A percentile compares a stretch with the other conserved stretches of the same genome.
phyloP scores from a whole-genome alignment of 2,329 filamentous ascomycete genomes.

The Claviceps citrina region DNA sequence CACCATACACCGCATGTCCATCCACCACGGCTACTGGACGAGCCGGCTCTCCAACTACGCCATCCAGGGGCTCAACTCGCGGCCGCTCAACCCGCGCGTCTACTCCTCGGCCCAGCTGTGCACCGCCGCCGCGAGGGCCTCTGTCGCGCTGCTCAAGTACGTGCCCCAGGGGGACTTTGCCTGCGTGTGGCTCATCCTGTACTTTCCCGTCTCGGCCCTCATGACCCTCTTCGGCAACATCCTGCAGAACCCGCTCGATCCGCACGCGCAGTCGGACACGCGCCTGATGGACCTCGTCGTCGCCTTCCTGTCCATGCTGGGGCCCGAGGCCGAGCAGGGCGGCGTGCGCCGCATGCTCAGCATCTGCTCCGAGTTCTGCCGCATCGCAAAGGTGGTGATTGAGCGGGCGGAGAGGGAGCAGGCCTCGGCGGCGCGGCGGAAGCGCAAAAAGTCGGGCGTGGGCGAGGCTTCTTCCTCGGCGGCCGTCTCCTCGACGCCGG shows the following conservation, averaged over 20 bases:
- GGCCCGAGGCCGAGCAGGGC: conserved; percentile 77
- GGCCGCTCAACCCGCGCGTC: conserved; percentile 80
- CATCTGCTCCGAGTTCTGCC: conserved; percentile 90
- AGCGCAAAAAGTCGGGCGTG: conserved; percentile 58
- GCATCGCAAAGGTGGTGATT: conserved; percentile 79
- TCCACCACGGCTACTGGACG: conserved; percentile 97
- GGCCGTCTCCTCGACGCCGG: too few species aligned
- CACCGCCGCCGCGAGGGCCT: conserved; percentile 80
- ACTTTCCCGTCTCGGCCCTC: conserved; percentile 89
- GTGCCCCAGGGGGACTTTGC: conserved; percentile 89
- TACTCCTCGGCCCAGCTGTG: conserved; percentile 89
- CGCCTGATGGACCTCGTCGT: conserved; percentile 87
- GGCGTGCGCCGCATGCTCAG: conserved; percentile 87
- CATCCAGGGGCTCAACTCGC: conserved; percentile 81
- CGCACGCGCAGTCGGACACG: conserved; percentile 73
- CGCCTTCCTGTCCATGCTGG: conserved; percentile 75
- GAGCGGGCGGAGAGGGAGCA: conserved; percentile 87
- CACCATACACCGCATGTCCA: conserved; percentile 95
- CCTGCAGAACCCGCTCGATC: conserved; percentile 83
- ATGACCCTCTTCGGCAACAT: conserved; percentile 95
- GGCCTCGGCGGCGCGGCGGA: conserved; percentile 58
- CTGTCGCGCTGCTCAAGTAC: conserved; percentile 87
- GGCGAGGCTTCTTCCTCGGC: too few species aligned
- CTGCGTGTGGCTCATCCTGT: conserved; percentile 91
- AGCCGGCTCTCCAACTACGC: conserved; percentile 88